Conservation (phyloP, 2,329 filamentous ascomycete species). For the Clarireedia paspali region DNA sequence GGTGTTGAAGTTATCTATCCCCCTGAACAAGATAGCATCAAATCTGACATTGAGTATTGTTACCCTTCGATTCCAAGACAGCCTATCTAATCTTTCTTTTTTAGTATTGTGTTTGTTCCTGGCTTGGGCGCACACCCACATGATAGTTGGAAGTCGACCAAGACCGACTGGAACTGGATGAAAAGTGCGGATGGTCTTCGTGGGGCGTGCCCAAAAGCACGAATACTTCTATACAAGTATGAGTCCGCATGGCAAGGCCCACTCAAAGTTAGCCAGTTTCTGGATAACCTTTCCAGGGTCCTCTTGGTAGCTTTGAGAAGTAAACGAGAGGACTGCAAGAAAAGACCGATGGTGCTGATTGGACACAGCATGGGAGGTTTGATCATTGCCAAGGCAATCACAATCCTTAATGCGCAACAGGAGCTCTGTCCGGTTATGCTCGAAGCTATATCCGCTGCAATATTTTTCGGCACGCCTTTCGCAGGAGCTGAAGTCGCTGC, state of each 20-base stretch:
- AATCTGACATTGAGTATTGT: too few relatives aligned
- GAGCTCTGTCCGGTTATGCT: conserved; percentile 1
- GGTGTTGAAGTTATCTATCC: too few relatives aligned
- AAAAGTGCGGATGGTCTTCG: neutral
- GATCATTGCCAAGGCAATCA: conserved; percentile 30
- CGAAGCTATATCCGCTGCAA: neutral
- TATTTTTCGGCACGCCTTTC: conserved; percentile 9
- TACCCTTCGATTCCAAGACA: too few relatives aligned
- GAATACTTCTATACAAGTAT: conserved; percentile 5
- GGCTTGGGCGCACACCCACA: neutral
- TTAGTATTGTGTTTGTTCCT: neutral
- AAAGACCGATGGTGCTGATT: conserved; percentile 29
- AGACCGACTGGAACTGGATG: neutral
- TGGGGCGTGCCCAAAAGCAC: neutral
- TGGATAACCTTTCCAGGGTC: neutral
- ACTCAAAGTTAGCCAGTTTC: neutral
- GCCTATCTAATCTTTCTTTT: too few relatives aligned
- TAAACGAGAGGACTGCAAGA: neutral
- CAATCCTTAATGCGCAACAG: neutral
- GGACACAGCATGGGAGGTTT: conserved; percentile 35
- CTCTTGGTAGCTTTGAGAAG: neutral
- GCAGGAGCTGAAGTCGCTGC: neutral
- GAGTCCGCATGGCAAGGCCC: conserved; percentile 4
- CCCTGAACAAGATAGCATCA: too few relatives aligned
- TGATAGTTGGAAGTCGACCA: neutral